phyloP scores from a whole-genome alignment of 257 asterid genomes.

The Striga asiatica region DNA sequence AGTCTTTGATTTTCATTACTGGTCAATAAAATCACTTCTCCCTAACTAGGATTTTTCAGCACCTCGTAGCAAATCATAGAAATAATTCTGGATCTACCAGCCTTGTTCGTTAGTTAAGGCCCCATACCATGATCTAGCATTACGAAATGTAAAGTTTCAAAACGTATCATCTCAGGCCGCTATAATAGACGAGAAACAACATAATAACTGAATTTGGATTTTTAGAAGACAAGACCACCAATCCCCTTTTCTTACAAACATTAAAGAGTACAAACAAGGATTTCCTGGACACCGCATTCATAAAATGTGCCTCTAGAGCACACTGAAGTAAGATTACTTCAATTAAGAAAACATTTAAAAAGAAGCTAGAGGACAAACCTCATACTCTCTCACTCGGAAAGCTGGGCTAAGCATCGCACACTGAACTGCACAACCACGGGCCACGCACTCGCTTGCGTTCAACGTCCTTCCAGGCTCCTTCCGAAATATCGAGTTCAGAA shows the following conservation, averaged over 20 bases:
- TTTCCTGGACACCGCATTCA: conserved; percentile 1
- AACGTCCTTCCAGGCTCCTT: conserved; percentile 75
- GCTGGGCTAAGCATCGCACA: conserved; percentile 94
- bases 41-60: not conserved
- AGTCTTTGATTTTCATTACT: not conserved
- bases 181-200: not conserved
- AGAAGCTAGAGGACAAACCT: conserved; percentile 44
- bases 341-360: not conserved
- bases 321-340: not conserved
- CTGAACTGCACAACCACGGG: conserved; percentile 94
- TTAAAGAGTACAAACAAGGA: not conserved
- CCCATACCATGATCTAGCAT: not conserved
- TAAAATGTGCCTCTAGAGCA: not conserved
- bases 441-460: conserved; percentile 97
- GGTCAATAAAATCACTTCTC: not conserved
- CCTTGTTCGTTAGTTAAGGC: not conserved
- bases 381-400: conserved; percentile 77
- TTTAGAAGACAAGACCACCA: not conserved
- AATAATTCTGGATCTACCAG: conserved; percentile 7
- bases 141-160: not conserved
- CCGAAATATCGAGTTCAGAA: conserved; percentile 47
- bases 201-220: not conserved
- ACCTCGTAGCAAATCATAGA: not conserved
- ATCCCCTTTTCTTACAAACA: conserved; percentile 1
- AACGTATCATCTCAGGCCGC: conserved; percentile 1